Percentiles rank a stretch among this genome's conserved stretches.
phyloP scores from a whole-genome alignment of 129 eudicot species.

The Tagetes patula region DNA sequence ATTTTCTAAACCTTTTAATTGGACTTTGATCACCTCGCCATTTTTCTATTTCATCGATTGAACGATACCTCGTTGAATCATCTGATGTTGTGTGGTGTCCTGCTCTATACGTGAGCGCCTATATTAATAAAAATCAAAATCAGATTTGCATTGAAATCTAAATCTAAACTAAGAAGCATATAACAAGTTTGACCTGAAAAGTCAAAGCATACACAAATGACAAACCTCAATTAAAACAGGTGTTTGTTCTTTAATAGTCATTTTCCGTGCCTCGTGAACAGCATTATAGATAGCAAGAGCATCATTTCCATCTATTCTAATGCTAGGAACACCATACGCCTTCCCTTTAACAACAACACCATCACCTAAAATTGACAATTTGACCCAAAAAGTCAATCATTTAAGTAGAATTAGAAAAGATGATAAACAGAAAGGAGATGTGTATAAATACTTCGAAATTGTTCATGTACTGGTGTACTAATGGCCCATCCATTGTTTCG shows the following conservation, averaged over 20 bases:
- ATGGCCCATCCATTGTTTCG: constrained; percentile 95
- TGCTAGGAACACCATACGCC: constrained; percentile 78
- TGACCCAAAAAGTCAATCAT: constrained; percentile 6
- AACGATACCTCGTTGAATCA: constrained; percentile 77
- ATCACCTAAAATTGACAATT: constrained; percentile 52
- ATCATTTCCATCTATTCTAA: constrained; percentile 83
- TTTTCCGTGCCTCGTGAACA: constrained; percentile 58
- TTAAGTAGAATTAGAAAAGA: not conserved
- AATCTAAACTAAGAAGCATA: not conserved
- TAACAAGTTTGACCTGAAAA: not conserved
- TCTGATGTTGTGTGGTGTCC: constrained; percentile 94
- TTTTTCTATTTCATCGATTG: constrained; percentile 63
- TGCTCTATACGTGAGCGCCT: constrained; percentile 89
- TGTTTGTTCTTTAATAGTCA: constrained; percentile 53
- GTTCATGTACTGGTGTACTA: constrained; percentile 74
- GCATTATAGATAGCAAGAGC: constrained; percentile 72
- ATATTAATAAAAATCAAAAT: not conserved
- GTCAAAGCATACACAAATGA: constrained; percentile 24
- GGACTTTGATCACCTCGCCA: constrained; percentile 78
- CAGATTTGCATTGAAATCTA: not conserved
- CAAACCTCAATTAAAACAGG: constrained; percentile 87
- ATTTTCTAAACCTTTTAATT: constrained; percentile 60
- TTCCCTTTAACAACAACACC: constrained; percentile 74
- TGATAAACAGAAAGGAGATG: not conserved
- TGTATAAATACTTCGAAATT: constrained; percentile 55